These are phyloP conservation scores for Dianthus caryophyllus DNA, from an alignment of 148 eudicot species.

Conservation along the genomic window DNA sequence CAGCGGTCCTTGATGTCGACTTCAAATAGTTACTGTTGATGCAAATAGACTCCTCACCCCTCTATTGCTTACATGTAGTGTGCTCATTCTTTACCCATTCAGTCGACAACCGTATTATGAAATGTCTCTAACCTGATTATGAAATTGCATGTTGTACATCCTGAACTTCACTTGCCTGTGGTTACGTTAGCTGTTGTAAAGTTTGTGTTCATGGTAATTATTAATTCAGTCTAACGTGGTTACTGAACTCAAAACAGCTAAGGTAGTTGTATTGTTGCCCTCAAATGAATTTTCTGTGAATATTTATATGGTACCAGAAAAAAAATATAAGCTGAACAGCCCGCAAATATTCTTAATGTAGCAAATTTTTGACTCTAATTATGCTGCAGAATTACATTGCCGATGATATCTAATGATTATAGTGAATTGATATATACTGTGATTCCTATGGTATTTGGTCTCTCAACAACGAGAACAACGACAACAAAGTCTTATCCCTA, in stretches of 20 bases:
- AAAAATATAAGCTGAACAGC: background rate
- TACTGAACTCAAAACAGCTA: background rate
- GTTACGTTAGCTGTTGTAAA: background rate
- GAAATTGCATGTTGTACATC: background rate
- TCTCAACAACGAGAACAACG: too few species aligned
- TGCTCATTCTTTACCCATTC: constrained; percentile 2
- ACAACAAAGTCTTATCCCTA: too few species aligned
- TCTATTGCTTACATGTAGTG: background rate
- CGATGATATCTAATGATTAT: background rate
- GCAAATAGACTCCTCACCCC: background rate
- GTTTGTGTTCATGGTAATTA: background rate
- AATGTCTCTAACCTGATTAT: background rate
- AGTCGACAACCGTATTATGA: background rate
- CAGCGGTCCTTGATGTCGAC: background rate
- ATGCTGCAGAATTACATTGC: background rate
- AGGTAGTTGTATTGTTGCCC: background rate
- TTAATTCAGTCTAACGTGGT: background rate
- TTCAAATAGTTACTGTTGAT: background rate
- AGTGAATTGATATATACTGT: background rate
- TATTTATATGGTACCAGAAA: background rate
- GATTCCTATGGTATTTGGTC: background rate
- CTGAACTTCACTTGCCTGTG: background rate
- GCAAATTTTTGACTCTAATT: background rate
- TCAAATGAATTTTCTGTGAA: background rate
- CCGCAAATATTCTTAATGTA: background rate